phyloP scores from a whole-genome alignment of 140 eudicot species.

The Erigeron philadelphicus region DNA sequence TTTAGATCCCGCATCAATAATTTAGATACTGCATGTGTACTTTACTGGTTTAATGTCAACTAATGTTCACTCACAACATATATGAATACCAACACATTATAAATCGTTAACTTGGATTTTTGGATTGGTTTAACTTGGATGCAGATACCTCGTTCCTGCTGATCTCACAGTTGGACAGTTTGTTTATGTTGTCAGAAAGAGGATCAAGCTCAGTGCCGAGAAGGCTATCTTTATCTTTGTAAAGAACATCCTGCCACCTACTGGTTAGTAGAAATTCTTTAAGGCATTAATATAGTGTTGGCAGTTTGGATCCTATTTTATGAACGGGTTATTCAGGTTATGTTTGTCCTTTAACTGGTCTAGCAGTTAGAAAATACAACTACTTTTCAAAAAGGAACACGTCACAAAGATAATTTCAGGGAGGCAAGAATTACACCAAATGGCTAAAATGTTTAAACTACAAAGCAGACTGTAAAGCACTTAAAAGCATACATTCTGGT shows the following conservation, averaged over 20 bases:
- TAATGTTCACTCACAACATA: neutral
- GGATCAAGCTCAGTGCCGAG: slow-evolving; percentile 87
- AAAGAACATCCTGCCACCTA: slow-evolving; percentile 72
- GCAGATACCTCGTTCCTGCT: slow-evolving; percentile 86
- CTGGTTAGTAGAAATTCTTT: slow-evolving; percentile 44
- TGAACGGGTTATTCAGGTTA: neutral
- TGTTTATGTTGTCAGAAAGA: slow-evolving; percentile 81
- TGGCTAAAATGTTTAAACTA: too few species aligned
- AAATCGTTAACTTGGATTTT: neutral
- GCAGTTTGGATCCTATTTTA: neutral
- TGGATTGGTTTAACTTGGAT: neutral
- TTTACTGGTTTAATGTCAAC: neutral
- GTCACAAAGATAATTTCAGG: too few species aligned
- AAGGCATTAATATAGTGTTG: neutral
- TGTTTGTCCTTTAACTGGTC: neutral
- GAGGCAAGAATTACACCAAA: too few species aligned
- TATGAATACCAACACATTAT: neutral
- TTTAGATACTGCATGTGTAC: too few species aligned
- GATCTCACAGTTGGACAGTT: slow-evolving; percentile 89
- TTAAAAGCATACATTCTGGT: neutral
- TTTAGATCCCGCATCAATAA: too few species aligned
- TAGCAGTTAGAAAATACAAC: too few species aligned
- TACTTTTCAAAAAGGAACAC: too few species aligned
- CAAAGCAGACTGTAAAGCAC: too few species aligned
- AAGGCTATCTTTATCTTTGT: slow-evolving; percentile 85